Conservation (phyloP, 805 yeast genomes). For the Myxozyma melibiosi region DNA sequence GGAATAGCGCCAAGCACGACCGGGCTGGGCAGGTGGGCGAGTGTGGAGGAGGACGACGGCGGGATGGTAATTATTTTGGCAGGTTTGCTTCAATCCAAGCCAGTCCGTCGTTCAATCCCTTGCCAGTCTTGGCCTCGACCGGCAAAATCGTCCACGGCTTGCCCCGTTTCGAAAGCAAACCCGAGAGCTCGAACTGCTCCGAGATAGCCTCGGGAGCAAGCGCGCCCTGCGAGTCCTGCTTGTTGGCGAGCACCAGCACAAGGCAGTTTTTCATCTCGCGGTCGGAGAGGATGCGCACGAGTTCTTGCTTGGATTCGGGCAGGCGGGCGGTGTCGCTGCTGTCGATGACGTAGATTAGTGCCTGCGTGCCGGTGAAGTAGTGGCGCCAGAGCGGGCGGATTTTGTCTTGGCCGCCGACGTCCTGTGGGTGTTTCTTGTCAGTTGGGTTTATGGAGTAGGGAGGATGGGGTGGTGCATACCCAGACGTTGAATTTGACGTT, state of each 20-base stretch:
- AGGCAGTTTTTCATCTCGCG: slow-evolving; percentile 97
- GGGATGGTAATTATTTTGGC: slow-evolving; percentile 58
- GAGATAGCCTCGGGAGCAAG: slow-evolving; percentile 98
- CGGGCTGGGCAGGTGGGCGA: too few species aligned
- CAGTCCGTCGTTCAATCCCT: slow-evolving; percentile 96
- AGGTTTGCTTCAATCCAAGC: slow-evolving; percentile 94
- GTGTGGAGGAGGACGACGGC: too few species aligned
- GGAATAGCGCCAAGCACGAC: too few species aligned
- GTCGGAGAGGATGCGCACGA: slow-evolving; percentile 97
- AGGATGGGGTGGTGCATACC: slow-evolving; percentile 40
- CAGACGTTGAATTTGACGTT: slow-evolving; percentile 83
- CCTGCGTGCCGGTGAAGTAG: slow-evolving; percentile 98
- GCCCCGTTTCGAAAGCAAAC: too few species aligned
- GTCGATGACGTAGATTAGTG: slow-evolving; percentile 96
- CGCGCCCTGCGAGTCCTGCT: slow-evolving; percentile 98
- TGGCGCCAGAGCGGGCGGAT: slow-evolving; percentile 99
- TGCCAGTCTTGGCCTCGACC: slow-evolving; percentile 99
- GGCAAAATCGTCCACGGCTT: slow-evolving; percentile 99
- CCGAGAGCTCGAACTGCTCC: too few species aligned
- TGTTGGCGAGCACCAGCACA: slow-evolving; percentile 93
- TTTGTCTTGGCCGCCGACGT: slow-evolving; percentile 99
- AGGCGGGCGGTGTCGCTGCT: slow-evolving; percentile 98
- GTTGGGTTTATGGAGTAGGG: background rate
- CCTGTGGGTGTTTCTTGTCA: slow-evolving; percentile 48
- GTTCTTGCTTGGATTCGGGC: slow-evolving; percentile 95